Conservation (phyloP, 768 basidiomycete genomes). For the Coprinopsis strossmayeri region DNA sequence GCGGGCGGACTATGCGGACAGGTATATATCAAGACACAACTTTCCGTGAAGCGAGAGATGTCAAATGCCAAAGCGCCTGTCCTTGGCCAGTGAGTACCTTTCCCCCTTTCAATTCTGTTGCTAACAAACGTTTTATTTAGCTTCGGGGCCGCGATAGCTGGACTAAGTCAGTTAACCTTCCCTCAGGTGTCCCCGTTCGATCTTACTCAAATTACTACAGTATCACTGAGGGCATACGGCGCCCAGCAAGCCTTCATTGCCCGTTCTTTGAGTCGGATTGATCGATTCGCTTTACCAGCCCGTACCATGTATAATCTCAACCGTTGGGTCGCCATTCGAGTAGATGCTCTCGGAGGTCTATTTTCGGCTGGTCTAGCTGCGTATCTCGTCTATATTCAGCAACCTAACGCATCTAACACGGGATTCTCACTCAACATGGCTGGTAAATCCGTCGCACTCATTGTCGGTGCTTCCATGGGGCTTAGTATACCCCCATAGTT, state of each 20-base stretch:
- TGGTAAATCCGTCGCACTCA: constrained; percentile 17
- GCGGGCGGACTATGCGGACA: constrained; percentile 22
- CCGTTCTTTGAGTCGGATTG: constrained; percentile 41
- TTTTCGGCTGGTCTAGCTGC: constrained; percentile 49
- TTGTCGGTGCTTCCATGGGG: background rate
- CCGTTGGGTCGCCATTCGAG: constrained; percentile 40
- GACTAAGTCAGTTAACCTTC: constrained; percentile 31
- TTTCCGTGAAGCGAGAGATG: constrained; percentile 40
- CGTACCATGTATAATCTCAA: constrained; percentile 45
- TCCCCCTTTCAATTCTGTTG: background rate
- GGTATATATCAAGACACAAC: constrained; percentile 36
- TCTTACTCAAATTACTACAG: constrained; percentile 16
- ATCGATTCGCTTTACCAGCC: constrained; percentile 39
- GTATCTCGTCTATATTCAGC: constrained; percentile 42
- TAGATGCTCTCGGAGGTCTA: constrained; percentile 48
- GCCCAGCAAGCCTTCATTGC: constrained; percentile 41
- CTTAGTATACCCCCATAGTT: constrained; percentile 21
- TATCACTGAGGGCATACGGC: constrained; percentile 58
- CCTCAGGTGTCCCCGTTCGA: background rate
- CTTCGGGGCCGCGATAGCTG: constrained; percentile 53
- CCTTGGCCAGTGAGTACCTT: constrained; percentile 37
- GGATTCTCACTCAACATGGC: constrained; percentile 55
- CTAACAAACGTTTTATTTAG: constrained; percentile 12
- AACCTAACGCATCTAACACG: constrained; percentile 32
- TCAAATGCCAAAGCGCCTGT: constrained; percentile 37